phyloP scores from a whole-genome alignment of 2,329 filamentous ascomycete species.

The Verticillium nubilum region DNA sequence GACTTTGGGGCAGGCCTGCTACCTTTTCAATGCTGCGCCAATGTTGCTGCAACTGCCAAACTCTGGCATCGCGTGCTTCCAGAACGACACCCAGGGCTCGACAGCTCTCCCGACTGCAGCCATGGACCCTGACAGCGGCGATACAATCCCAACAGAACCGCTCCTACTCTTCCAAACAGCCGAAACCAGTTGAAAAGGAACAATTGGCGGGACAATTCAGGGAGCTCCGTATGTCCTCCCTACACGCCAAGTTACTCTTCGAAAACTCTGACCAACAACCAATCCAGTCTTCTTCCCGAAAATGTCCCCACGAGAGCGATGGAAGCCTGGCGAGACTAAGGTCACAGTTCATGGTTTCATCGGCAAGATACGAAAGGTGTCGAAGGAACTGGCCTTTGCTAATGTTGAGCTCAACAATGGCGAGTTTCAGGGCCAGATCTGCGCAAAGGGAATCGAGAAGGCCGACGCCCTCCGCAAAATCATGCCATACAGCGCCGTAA shows the following conservation, averaged over 20 bases:
- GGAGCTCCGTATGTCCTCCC: constrained; percentile 6
- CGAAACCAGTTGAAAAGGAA: neutral
- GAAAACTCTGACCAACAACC: neutral
- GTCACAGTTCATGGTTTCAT: constrained; percentile 68
- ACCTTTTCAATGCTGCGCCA: constrained; percentile 8
- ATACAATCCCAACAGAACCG: neutral
- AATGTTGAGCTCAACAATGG: constrained; percentile 31
- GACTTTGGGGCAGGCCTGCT: neutral
- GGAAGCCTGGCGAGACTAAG: constrained; percentile 22
- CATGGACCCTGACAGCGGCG: neutral
- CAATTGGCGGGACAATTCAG: constrained; percentile 8
- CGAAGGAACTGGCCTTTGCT: constrained; percentile 66
- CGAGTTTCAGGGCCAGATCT: constrained; percentile 39
- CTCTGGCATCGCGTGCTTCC: constrained; percentile 4
- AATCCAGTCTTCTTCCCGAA: constrained; percentile 22
- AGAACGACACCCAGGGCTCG: neutral
- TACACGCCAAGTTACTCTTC: neutral
- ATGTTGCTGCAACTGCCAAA: constrained; percentile 8
- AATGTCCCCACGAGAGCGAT: constrained; percentile 18
- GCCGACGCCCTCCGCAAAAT: constrained; percentile 37
- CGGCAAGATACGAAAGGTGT: constrained; percentile 60
- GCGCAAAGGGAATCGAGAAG: constrained; percentile 31
- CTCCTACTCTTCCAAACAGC: constrained; percentile 2
- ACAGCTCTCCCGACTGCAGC: neutral
- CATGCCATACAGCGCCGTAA: constrained; percentile 47